phyloP scores from a whole-genome alignment of 257 asterid genomes.

The Fraxinus pennsylvanica region DNA sequence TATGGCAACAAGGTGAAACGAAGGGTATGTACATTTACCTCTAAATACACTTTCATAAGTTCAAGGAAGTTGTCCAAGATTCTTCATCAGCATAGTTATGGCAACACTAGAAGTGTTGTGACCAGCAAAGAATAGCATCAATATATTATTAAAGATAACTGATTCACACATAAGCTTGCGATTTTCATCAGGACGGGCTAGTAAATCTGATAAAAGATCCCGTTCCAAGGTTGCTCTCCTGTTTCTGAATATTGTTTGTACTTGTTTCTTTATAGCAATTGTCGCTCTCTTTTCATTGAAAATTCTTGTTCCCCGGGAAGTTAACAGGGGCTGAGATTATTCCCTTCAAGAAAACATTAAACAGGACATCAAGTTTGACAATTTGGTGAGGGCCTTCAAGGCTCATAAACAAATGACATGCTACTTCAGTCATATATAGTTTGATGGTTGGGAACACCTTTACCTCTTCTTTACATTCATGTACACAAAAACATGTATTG shows the following conservation, averaged over 20 bases:
- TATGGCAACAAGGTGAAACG: background rate
- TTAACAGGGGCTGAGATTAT: conserved; percentile 56
- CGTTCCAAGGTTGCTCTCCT: conserved; percentile 51
- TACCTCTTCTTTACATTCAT: conserved; percentile 50
- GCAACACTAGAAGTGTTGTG: conserved; percentile 71
- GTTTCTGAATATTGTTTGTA: conserved; percentile 44
- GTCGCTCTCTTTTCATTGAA: conserved; percentile 55
- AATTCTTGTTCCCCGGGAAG: conserved; percentile 70
- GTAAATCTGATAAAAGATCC: conserved; percentile 73
- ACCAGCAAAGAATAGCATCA: conserved; percentile 72
- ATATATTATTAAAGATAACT: conserved; percentile 56
- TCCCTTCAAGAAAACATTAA: conserved; percentile 63
- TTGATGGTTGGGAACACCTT: conserved; percentile 57
- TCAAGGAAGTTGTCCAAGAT: conserved; percentile 60
- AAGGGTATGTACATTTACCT: conserved; percentile 37
- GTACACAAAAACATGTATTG: background rate
- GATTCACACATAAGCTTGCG: conserved; percentile 64
- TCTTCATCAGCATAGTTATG: conserved; percentile 56
- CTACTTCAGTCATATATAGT: conserved; percentile 62
- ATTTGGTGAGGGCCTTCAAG: conserved; percentile 57
- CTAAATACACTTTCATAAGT: conserved; percentile 54
- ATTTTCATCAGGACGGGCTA: conserved; percentile 50
- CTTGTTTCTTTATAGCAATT: conserved; percentile 41
- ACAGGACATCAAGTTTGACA: conserved; percentile 48
- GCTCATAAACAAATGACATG: conserved; percentile 72